Evolutionary conservation across 305 asterid species (phyloP), one percentile per base, ranked within the genome.

Genomic region (Petunia hybrid): DNA sequence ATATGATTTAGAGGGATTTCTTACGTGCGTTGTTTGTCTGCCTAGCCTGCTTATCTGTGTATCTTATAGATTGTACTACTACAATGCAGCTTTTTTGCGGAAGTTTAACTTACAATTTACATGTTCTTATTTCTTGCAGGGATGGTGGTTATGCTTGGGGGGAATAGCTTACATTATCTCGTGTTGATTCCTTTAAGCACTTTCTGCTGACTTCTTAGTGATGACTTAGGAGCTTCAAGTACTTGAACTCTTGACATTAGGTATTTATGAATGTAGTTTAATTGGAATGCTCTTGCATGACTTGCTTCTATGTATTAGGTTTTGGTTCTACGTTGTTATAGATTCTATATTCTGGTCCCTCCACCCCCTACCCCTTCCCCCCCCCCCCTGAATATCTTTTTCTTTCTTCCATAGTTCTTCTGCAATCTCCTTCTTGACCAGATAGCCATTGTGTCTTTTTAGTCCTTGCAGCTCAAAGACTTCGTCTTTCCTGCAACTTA

Each of bases 261-360:
- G 45, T 73, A 35, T 48, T 73, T 45, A 51, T 73, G 78, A 56
- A 73, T 73, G 63, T 13, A 35, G 7, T 14, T 73, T 51, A 35
- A 6, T 73, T 35, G 35, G 36, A 51, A 6, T 73, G 70, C 22
- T 64, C 35, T 71, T 48, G 78, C 77, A 46, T 46, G 43, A 12
- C 78, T 71, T 48, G 13, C 4, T 48, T 12, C 6, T 48, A 12
- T 71, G 35, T 35, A 1, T 71, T 71, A 51, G 6, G 12, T 35
- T 46, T 48, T 38, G 77, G 59, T 5, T 48, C 42, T 12, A 48
- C 31, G 46, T 2, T 31, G 31, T 41, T 69, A 69, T 8, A 67
- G 40, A 40, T 22, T 22, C 31, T 22, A 22, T 22, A 22, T 22
- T 22, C 31, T 22, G 31, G 31, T 22, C 31, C 31, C 31, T 22